Percentiles rank a stretch among this genome's conserved stretches.
phyloP scores from a whole-genome alignment of 768 basidiomycete genomes.

The Suillus subalutaceus region DNA sequence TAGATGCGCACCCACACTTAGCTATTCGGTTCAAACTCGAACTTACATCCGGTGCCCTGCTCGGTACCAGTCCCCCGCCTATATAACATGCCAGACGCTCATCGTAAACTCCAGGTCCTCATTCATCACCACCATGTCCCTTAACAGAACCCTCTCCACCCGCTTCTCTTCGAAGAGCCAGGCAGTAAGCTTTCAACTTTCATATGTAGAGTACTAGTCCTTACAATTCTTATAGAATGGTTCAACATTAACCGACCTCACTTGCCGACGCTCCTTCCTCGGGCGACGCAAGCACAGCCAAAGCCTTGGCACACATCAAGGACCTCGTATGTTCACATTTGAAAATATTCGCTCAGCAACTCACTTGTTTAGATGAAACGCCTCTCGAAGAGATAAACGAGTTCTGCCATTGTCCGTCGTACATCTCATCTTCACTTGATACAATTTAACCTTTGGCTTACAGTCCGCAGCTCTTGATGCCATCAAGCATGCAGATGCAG shows the following conservation, averaged over 20 bases:
- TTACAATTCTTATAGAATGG: slow-evolving; percentile 10
- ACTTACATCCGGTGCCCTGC: slow-evolving; percentile 12
- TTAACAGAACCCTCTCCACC: slow-evolving; percentile 32
- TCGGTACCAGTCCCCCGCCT: slow-evolving; percentile 20
- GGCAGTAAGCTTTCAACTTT: slow-evolving; percentile 21
- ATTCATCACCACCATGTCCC: slow-evolving; percentile 27
- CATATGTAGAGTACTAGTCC: too few species aligned
- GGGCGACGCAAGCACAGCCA: slow-evolving; percentile 22
- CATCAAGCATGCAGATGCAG: slow-evolving; percentile 56
- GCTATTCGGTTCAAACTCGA: slow-evolving; percentile 2
- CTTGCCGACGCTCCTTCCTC: slow-evolving; percentile 14
- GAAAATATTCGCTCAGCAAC: neutral
- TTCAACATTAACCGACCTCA: slow-evolving; percentile 17
- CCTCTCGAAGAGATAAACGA: slow-evolving; percentile 34
- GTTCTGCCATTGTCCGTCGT: slow-evolving; percentile 26
- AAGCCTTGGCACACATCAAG: slow-evolving; percentile 31
- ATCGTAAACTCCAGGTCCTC: neutral
- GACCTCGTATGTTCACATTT: slow-evolving; percentile 26
- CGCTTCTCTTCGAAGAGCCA: slow-evolving; percentile 33
- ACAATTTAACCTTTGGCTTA: neutral
- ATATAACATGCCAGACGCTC: slow-evolving; percentile 26
- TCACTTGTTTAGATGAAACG: slow-evolving; percentile 28
- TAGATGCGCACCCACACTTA: neutral
- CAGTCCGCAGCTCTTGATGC: slow-evolving; percentile 67
- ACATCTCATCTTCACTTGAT: neutral